Conservation (phyloP, 2,329 filamentous ascomycete genomes). For the Penicillium sp. region DNA sequence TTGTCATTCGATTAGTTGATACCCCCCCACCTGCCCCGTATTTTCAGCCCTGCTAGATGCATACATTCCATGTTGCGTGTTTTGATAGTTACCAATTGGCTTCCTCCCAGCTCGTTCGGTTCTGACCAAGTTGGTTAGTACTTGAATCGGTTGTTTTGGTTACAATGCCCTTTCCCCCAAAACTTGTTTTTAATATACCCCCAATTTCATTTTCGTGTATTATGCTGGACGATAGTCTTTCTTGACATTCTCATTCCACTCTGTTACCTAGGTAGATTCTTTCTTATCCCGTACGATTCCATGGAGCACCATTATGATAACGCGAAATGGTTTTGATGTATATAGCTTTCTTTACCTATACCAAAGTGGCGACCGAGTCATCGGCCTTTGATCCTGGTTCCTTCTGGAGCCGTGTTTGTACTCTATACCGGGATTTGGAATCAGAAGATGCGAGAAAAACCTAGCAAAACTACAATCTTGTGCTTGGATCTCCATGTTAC, state of each 20-base stretch:
- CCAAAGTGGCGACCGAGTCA: not conserved
- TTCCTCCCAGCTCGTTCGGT: not conserved
- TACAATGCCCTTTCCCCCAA: not conserved
- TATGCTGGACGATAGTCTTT: not conserved
- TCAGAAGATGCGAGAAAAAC: not conserved
- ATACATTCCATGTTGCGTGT: slow-evolving; percentile 18
- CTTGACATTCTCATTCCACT: not conserved
- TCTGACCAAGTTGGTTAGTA: not conserved
- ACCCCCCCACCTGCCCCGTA: slow-evolving; percentile 23
- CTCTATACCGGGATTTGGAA: not conserved
- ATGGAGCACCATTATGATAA: not conserved
- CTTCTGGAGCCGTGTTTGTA: not conserved
- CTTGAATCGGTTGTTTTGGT: not conserved
- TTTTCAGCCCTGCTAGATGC: slow-evolving; percentile 16
- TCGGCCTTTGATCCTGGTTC: not conserved
- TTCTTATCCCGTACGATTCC: not conserved
- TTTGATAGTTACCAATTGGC: slow-evolving; percentile 11
- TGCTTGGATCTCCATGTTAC: too few relatives aligned
- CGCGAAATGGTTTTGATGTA: not conserved
- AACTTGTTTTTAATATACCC: slow-evolving; percentile 2
- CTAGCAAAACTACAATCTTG: not conserved
- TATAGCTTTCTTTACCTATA: not conserved
- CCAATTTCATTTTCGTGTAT: not conserved
- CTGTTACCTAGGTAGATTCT: not conserved
- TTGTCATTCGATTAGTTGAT: slow-evolving; percentile 23